Conservation (phyloP, 2,329 filamentous ascomycete species). For the Ceratocystiopsis sp. region DNA sequence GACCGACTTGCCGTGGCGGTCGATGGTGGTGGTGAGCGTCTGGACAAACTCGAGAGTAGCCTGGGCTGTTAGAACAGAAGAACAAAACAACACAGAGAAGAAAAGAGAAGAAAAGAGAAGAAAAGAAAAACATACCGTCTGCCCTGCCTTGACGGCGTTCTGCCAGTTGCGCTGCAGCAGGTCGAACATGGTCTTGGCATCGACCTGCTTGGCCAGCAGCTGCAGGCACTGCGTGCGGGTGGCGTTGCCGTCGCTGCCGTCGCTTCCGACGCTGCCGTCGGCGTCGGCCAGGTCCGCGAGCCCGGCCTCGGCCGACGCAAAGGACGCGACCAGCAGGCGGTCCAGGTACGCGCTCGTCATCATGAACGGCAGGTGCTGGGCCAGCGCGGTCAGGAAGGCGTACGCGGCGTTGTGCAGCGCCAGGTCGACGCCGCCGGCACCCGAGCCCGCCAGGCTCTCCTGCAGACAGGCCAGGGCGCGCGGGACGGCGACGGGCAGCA, state of each 20-base stretch:
- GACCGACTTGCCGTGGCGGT: constrained; percentile 59
- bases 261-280: constrained; percentile 26
- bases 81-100: neutral
- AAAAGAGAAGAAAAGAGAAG: neutral
- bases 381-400: constrained; percentile 59
- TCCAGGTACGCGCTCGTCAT: constrained; percentile 60
- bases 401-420: constrained; percentile 70
- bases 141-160: constrained; percentile 43
- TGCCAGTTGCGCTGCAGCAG: constrained; percentile 57
- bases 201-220: constrained; percentile 60
- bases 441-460: constrained; percentile 35
- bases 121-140: constrained; percentile 31
- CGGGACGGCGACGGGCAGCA: constrained; percentile 61
- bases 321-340: constrained; percentile 53
- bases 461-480: constrained; percentile 56
- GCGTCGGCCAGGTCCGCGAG: constrained; percentile 16
- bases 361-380: constrained; percentile 80
- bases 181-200: constrained; percentile 59
- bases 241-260: constrained; percentile 41
- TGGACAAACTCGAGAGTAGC: constrained; percentile 53
- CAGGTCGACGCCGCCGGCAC: constrained; percentile 30
- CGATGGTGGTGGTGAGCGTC: constrained; percentile 52
- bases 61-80: constrained; percentile 21
- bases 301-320: constrained; percentile 47
- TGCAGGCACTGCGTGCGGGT: constrained; percentile 53